Base-by-base conservation (phyloP, 2,329 filamentous ascomycete genomes). In the Penicillium frequentans region DNA sequence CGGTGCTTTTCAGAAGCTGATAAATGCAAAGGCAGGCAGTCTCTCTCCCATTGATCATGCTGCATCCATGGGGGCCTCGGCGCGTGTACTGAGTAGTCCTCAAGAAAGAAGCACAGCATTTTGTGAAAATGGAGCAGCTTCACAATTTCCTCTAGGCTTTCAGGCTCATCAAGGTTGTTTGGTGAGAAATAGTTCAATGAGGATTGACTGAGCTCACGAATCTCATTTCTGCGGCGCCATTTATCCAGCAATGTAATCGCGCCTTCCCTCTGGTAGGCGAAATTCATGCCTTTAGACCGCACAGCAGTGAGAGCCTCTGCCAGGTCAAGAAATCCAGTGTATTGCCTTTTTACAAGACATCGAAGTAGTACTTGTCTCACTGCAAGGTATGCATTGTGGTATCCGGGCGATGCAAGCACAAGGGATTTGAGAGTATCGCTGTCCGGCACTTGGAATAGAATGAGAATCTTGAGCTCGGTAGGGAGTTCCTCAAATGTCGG, bases 241-340 rank as follows among this genome's bases (percentile, higher is more conserved):
- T 13, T 10, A 19, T 66, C 62, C 10, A 65, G 44, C 4, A 66
- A 50, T 8, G 58, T 39, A 51, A 64, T 61, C 3, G 63, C 60
- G 2, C 50, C 49, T 24, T 56, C 56, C 14, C 49, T 55, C 56
- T 44, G 6, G 27, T n/a, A 16, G 16, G 19, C 6, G 26, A 31
- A 52, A 21, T 62, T 43, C 0, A 64, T 16, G 0, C 55, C 55
- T 55, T 48, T 56, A 0, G 65, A 67, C 23, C 64, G 61, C 14
- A 67, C 31, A 3, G 65, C 63, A 42, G 58, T 53, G n/a, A 67
- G 48, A 16, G 63, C 63, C 27, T 66, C 65, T 3, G 48, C 7
- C 7, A 62, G 46, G 13, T 65, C 54, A 3, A 67, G 53, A 13
- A 59, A 33, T 8, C 55, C 60, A 35, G 45, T 44, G 43, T 63